Evolutionary conservation across 495 filamentous ascomycete genomes (phyloP).

Genomic region (Clohesyomyces aquaticus): DNA sequence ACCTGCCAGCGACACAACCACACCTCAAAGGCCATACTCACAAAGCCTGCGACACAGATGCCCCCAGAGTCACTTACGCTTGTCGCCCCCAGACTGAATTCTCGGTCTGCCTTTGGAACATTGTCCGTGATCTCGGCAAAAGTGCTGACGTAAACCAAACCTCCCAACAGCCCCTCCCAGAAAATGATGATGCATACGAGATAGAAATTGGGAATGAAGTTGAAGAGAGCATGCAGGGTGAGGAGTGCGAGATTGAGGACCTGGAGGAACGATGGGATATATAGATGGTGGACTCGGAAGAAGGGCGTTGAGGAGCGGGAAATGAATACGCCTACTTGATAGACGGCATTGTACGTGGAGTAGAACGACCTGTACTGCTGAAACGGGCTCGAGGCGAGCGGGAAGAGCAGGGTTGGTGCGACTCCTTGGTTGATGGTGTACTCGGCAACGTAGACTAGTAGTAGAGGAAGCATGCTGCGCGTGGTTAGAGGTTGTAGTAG

Average conservation of each 20-base stretch:
- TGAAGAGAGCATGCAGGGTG: conserved; percentile 71
- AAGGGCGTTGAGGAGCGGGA: conserved; percentile 89
- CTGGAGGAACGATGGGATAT: conserved; percentile 83
- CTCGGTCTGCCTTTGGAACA: conserved; percentile 73
- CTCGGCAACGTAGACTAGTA: conserved; percentile 92
- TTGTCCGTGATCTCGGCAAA: conserved; percentile 90
- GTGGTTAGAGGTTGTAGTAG: conserved; percentile 1
- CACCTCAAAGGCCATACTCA: conserved; percentile 84
- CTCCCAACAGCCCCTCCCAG: conserved; percentile 93
- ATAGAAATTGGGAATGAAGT: conserved; percentile 82
- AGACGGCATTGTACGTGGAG: conserved; percentile 88
- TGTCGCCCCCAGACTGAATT: conserved; percentile 87
- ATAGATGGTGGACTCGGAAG: conserved; percentile 76
- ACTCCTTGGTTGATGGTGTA: conserved; percentile 97
- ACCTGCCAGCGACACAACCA: conserved; percentile 83
- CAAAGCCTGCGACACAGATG: conserved; percentile 84
- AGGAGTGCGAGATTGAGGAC: conserved; percentile 74
- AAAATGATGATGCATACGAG: conserved; percentile 83
- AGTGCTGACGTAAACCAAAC: conserved; percentile 90
- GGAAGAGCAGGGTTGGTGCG: conserved; percentile 85
- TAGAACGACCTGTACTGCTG: conserved; percentile 83
- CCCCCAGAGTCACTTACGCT: conserved; percentile 91
- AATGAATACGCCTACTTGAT: conserved; percentile 92
- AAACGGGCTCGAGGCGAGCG: conserved; percentile 74
- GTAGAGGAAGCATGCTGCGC: conserved; percentile 84